These are phyloP conservation scores for Schizosaccharomyces octosporus DNA, from an alignment of 805 yeast genomes.

Conservation along the genomic window DNA sequence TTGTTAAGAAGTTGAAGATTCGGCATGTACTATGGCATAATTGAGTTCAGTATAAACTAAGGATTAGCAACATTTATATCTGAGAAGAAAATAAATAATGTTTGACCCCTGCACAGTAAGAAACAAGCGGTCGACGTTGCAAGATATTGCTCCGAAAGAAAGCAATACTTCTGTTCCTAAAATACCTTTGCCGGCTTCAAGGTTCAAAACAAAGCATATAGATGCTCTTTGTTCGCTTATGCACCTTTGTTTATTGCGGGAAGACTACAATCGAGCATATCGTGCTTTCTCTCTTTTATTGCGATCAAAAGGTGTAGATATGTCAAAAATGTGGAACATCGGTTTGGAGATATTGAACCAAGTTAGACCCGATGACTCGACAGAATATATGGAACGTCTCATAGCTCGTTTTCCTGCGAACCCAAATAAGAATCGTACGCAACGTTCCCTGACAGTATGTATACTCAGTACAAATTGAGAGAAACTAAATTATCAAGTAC, in stretches of 20 bases:
- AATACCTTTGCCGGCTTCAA: neutral
- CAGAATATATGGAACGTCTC: neutral
- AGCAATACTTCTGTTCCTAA: neutral
- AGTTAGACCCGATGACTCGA: neutral
- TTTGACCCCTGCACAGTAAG: neutral
- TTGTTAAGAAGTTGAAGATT: too few relatives aligned
- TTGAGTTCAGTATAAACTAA: too few relatives aligned
- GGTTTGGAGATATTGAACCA: neutral
- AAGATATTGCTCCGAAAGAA: neutral
- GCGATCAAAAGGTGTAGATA: neutral
- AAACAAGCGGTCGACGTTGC: neutral
- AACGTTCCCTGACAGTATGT: neutral
- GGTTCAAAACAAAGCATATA: neutral
- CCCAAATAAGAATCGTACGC: neutral
- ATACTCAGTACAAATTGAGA: neutral
- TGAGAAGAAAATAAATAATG: neutral
- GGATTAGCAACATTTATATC: too few relatives aligned
- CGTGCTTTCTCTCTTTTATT: neutral
- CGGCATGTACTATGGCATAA: too few relatives aligned
- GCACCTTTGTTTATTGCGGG: neutral
- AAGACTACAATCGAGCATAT: neutral
- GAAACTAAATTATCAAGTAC: neutral
- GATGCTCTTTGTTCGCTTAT: neutral
- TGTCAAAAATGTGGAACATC: neutral
- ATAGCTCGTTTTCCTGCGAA: neutral